Conservation (phyloP, 1,284 basidiomycete genomes). For the Meira nashicola region DNA sequence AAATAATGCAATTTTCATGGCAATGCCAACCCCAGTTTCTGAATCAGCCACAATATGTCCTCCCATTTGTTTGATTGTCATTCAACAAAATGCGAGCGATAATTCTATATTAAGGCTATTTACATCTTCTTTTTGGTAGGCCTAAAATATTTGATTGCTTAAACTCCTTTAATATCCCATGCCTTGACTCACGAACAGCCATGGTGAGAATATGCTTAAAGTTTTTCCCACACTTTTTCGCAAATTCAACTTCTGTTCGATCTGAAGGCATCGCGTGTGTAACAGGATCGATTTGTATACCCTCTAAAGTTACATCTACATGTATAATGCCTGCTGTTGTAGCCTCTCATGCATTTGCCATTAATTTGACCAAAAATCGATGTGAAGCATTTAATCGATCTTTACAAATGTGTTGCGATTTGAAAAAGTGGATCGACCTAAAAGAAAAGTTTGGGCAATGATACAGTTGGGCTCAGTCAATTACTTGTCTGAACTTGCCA, state of each 20-base stretch:
- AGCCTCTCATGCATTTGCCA: conserved; percentile 14
- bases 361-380: conserved; percentile 8
- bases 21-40: conserved; percentile 2
- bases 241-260: background rate
- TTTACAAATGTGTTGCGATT: too few species aligned
- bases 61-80: background rate
- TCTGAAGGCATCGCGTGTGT: too few species aligned
- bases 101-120: conserved; percentile 4
- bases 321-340: conserved; percentile 11
- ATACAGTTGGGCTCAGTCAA: too few species aligned
- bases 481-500: too few species aligned
- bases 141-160: conserved; percentile 1
- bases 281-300: too few species aligned
- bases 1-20: conserved; percentile 4
- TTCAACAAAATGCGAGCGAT: conserved; percentile 4
- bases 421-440: too few species aligned
- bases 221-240: background rate
- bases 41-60: conserved; percentile 11
- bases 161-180: conserved; percentile 10
- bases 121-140: conserved; percentile 10
- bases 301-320: too few species aligned
- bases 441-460: too few species aligned
- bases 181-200: conserved; percentile 4
- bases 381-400: conserved; percentile 9
- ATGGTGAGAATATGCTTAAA: background rate